phyloP scores from a whole-genome alignment of 2,329 filamentous ascomycete species.

The Aspergillus niger region DNA sequence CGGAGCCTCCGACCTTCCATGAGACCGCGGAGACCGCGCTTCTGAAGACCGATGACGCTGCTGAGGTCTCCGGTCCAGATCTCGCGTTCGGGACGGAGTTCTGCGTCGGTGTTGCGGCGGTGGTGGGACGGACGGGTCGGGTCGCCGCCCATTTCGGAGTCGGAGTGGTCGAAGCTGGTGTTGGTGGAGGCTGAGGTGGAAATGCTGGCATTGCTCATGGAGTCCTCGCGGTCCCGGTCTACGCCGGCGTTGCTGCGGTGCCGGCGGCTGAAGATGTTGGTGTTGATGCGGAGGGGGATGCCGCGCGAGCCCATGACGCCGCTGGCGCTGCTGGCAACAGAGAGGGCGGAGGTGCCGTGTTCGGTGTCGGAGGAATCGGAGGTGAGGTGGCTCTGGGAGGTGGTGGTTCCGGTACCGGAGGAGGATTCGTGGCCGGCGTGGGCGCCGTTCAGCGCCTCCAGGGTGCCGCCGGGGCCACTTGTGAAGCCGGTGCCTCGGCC shows the following conservation, averaged over 20 bases:
- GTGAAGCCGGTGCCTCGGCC: slow-evolving; percentile 77
- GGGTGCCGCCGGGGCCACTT: slow-evolving; percentile 53
- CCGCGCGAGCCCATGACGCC: slow-evolving; percentile 33
- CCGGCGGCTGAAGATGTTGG: slow-evolving; percentile 34
- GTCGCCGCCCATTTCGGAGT: slow-evolving; percentile 34
- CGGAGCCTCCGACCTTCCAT: slow-evolving; percentile 92
- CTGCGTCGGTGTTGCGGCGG: slow-evolving; percentile 42
- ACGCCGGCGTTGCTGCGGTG: slow-evolving; percentile 22
- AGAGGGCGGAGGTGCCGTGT: slow-evolving; percentile 31
- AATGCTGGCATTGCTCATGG: slow-evolving; percentile 40
- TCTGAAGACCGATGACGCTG: slow-evolving; percentile 92
- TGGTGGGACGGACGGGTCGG: slow-evolving; percentile 43
- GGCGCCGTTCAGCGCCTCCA: slow-evolving; percentile 45
- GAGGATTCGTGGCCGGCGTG: slow-evolving; percentile 27
- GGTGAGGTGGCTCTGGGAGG: slow-evolving; percentile 33
- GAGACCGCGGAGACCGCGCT: slow-evolving; percentile 82
- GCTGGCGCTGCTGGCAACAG: slow-evolving; percentile 31
- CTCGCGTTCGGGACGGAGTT: slow-evolving; percentile 53
- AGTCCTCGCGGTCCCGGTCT: slow-evolving; percentile 43
- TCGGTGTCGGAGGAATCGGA: slow-evolving; percentile 46
- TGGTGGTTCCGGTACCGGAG: background rate
- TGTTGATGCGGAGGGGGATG: slow-evolving; percentile 44
- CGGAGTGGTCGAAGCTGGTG: slow-evolving; percentile 42
- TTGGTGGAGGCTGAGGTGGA: slow-evolving; percentile 40
- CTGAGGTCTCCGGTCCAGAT: slow-evolving; percentile 74